Base-by-base conservation (phyloP, 2,329 filamentous ascomycete genomes). In the Clonostachys solani region DNA sequence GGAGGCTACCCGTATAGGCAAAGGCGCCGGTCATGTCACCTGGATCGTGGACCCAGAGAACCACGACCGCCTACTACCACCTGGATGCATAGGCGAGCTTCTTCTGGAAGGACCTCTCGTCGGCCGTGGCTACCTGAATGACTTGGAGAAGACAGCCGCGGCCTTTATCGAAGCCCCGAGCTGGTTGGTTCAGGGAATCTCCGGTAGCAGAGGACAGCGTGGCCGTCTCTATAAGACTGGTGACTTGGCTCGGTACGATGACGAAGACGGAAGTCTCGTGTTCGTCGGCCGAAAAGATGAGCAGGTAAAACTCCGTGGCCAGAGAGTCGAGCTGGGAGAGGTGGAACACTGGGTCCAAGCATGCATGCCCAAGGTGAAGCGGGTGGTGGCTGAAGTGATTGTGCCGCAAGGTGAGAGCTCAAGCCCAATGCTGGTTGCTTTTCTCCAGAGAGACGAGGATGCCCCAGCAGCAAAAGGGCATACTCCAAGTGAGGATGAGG, bases 81-180 rank as follows among this genome's bases (percentile, higher is more conserved):
- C 60, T 8, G 89, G 90, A 3, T 86, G 81, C 50, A 71, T 89
- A 16, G 92, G 92, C 12, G 91, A 96, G 61, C 73, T 95, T 6
- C 94, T 88, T 58, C 94, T 95, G 61, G 90, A 89, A 13, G 92
- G 91, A 10, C 80, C 88, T 43, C 90, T 96, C 65, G 81, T 96
- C 8, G 83, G 82, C 40, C 73, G 77, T 36, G 89, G 77, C 19
- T 83, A 83, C 49, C 60, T 80, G 38, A 73, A 75, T 48, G 72
- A 81, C 41, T 62, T 64, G 1, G 64, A 68, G 42, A 77, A 76
- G 55, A 81, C 78, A 0, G 64, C 63, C 13, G 67, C 66, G 23
- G 67, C 66, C 0, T 83, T 82, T 50, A 70, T 83, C 43, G 53
- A 81, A 1, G 87, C 94, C 57, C 75, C 83, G 0, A 50, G 60